Percentiles rank a stretch among this genome's conserved stretches.
Evolutionary conservation across 805 yeast genomes (phyloP).

Genomic region (Zygoascus flipseniorum): DNA sequence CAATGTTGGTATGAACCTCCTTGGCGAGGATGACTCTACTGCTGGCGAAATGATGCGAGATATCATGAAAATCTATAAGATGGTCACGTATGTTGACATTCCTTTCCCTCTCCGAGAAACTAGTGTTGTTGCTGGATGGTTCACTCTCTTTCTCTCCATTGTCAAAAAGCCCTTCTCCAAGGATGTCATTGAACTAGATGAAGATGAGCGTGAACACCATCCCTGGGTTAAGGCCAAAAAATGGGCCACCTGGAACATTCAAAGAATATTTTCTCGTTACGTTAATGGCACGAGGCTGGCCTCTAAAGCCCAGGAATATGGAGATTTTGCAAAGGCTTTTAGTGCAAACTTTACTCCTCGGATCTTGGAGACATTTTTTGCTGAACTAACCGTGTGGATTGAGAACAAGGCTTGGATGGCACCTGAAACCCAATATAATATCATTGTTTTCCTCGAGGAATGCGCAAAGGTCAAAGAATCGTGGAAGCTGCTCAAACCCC

Average conservation of each 20-base stretch:
- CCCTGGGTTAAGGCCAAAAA: conserved; percentile 74
- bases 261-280: conserved; percentile 63
- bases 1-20: conserved; percentile 51
- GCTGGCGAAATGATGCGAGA: conserved; percentile 70
- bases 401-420: conserved; percentile 59
- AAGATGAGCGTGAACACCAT: conserved; percentile 41
- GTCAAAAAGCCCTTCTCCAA: conserved; percentile 53
- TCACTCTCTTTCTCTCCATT: conserved; percentile 62
- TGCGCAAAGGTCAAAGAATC: conserved; percentile 50
- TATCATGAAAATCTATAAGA: conserved; percentile 69
- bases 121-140: conserved; percentile 51
- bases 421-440: conserved; percentile 51
- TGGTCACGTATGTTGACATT: conserved; percentile 57
- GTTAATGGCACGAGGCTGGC: conserved; percentile 36
- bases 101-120: conserved; percentile 58
- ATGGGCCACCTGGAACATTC: conserved; percentile 79
- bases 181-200: conserved; percentile 42
- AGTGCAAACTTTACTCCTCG: conserved; percentile 60
- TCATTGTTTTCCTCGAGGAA: conserved; percentile 55
- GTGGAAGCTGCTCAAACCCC: conserved; percentile 62
- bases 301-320: conserved; percentile 30
- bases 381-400: conserved; percentile 70
- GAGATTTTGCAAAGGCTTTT: conserved; percentile 51
- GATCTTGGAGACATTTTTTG: conserved; percentile 53
- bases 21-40: conserved; percentile 32